A percentile compares a stretch with the other conserved stretches of the same genome.
These are phyloP conservation scores for Pseudogymnoascus sp. DNA, from an alignment of 2,329 filamentous ascomycete genomes.

Conservation along the genomic window DNA sequence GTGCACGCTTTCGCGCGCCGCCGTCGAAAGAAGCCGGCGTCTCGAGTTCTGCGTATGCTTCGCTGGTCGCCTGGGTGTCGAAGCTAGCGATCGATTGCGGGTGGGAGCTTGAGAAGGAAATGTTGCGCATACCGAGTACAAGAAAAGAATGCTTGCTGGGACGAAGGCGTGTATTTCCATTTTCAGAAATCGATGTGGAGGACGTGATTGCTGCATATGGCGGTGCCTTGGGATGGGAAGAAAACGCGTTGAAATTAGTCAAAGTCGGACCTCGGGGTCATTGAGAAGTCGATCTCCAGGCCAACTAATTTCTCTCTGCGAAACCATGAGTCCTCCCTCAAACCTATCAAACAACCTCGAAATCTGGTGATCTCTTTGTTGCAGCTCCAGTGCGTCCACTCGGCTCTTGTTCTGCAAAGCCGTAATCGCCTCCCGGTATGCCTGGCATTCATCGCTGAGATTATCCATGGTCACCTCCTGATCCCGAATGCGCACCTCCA, in stretches of 20 bases:
- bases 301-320: neutral
- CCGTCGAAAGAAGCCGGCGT: slow-evolving; percentile 32
- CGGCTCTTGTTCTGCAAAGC: neutral
- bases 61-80: slow-evolving; percentile 70
- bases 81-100: slow-evolving; percentile 63
- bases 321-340: neutral
- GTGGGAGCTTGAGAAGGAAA: slow-evolving; percentile 71
- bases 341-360: neutral
- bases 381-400: neutral
- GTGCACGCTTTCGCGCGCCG: slow-evolving; percentile 62
- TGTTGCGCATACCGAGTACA: slow-evolving; percentile 86
- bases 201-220: slow-evolving; percentile 43
- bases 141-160: slow-evolving; percentile 78
- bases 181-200: slow-evolving; percentile 32
- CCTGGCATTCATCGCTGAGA: neutral
- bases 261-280: slow-evolving; percentile 33
- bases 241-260: slow-evolving; percentile 54
- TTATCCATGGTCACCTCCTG: neutral
- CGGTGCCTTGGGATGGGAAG: slow-evolving; percentile 48
- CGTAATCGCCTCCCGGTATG: neutral
- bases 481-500: neutral
- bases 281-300: slow-evolving; percentile 11
- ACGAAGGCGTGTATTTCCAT: slow-evolving; percentile 32
- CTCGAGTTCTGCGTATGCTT: slow-evolving; percentile 65
- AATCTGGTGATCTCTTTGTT: neutral